Evolutionary conservation across 2,329 filamentous ascomycete genomes (phyloP).

Genomic region (Akanthomyces uredinophilus): DNA sequence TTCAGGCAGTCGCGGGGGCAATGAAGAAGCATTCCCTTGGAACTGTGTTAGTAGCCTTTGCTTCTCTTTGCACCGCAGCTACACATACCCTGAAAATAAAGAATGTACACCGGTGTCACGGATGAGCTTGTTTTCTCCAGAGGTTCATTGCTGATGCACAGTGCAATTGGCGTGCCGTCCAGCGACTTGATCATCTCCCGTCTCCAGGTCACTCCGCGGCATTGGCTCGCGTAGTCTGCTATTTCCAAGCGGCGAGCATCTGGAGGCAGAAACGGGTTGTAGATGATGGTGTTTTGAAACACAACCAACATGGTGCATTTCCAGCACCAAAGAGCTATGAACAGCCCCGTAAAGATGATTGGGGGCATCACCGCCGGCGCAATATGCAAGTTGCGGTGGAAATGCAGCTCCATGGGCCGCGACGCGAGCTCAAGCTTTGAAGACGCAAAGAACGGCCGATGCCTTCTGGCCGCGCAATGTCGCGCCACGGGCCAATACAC

Average conservation of each 20-base stretch:
- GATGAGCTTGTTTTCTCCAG: conserved; percentile 10
- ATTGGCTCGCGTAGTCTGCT: conserved; percentile 54
- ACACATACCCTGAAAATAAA: conserved; percentile 50
- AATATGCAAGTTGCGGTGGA: conserved; percentile 24
- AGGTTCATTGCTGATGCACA: conserved; percentile 48
- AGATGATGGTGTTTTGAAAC: conserved; percentile 78
- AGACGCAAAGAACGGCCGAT: not conserved
- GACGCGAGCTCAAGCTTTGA: not conserved
- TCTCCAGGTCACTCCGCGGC: conserved; percentile 60
- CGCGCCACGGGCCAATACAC: not conserved
- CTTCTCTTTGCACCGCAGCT: too few relatives aligned
- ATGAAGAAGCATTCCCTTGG: conserved; percentile 54
- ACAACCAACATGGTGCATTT: conserved; percentile 70
- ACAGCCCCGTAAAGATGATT: conserved; percentile 58
- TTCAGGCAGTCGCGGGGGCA: conserved; percentile 52
- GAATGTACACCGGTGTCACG: conserved; percentile 42
- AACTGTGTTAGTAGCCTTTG: conserved; percentile 10
- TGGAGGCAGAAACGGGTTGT: conserved; percentile 71
- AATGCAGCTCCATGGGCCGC: not conserved
- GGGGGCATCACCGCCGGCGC: conserved; percentile 55
- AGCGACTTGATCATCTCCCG: conserved; percentile 54
- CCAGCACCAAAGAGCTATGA: conserved; percentile 59
- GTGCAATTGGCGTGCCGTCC: conserved; percentile 61
- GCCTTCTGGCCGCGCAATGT: not conserved
- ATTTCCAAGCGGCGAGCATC: conserved; percentile 65